Evolutionary conservation across 306 rosid genomes (phyloP).

Genomic region (Trifolium pratense): DNA sequence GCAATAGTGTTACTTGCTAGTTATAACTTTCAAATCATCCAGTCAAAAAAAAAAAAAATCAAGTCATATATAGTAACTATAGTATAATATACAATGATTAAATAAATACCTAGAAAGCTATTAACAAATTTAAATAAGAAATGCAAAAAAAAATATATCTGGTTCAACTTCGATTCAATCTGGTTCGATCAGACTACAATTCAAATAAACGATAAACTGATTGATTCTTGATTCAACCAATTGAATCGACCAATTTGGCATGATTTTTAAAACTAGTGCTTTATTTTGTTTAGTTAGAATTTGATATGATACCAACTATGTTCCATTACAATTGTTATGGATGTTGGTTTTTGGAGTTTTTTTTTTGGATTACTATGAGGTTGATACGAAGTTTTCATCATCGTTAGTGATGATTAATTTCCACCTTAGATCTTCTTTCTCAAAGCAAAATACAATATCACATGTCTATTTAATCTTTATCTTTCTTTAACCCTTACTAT

Average conservation of each 20-base stretch:
- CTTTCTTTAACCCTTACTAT: conserved; percentile 8
- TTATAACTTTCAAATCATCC: too few relatives aligned
- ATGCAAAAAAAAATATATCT: too few relatives aligned
- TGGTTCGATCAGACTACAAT: background rate
- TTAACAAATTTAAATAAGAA: too few relatives aligned
- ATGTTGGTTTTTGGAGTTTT: background rate
- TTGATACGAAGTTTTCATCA: too few relatives aligned
- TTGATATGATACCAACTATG: background rate
- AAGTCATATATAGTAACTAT: background rate
- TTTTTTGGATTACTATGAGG: too few relatives aligned
- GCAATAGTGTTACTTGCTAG: too few relatives aligned
- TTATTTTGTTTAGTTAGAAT: background rate
- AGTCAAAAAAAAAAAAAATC: too few relatives aligned
- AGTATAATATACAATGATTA: too few relatives aligned
- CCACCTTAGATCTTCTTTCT: conserved; percentile 30
- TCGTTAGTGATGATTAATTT: too few relatives aligned
- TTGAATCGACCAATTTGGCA: background rate
- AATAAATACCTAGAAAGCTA: background rate
- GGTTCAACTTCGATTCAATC: background rate
- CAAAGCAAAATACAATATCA: background rate
- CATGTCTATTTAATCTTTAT: conserved; percentile 8
- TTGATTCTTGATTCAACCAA: background rate
- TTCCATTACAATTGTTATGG: background rate
- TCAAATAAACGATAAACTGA: background rate
- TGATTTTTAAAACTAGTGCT: background rate